A percentile compares a stretch with the other conserved stretches of the same genome.
Evolutionary conservation across 2,329 filamentous ascomycete species (phyloP).

Genomic region (Orbilia javanica): DNA sequence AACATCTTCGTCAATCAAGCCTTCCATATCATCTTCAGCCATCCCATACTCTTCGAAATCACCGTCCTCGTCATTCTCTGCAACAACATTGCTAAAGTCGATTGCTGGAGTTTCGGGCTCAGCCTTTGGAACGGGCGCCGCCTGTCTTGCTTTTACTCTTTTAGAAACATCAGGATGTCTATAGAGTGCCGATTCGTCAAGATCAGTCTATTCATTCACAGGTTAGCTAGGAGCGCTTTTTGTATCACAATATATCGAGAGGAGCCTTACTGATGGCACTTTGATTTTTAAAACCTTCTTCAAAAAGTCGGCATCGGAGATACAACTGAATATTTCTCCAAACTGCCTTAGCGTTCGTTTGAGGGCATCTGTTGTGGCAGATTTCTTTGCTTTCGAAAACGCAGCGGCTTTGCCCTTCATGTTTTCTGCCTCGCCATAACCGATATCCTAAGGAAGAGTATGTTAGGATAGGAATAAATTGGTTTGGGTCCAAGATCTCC

Average conservation of each 20-base stretch:
- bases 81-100: constrained; percentile 55
- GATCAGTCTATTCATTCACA: constrained; percentile 25
- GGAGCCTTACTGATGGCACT: constrained; percentile 59
- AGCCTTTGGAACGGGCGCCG: constrained; percentile 15
- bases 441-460: constrained; percentile 76
- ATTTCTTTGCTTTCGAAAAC: constrained; percentile 99
- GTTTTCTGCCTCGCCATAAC: constrained; percentile 97
- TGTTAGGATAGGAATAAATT: neutral
- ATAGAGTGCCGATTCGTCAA: constrained; percentile 49
- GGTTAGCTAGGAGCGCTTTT: neutral
- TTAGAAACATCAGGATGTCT: constrained; percentile 49
- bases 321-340: constrained; percentile 95
- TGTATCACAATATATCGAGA: neutral
- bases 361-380: constrained; percentile 92
- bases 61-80: constrained; percentile 55
- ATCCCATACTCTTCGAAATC: constrained; percentile 56
- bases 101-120: constrained; percentile 48
- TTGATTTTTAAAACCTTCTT: constrained; percentile 91
- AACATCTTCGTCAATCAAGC: constrained; percentile 45
- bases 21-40: constrained; percentile 57
- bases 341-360: constrained; percentile 92
- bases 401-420: constrained; percentile 93
- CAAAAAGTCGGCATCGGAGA: constrained; percentile 96
- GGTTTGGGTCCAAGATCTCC: neutral
- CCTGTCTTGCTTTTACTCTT: constrained; percentile 15